Evolutionary conservation across 2,329 filamentous ascomycete species (phyloP).

Genomic region (Bertia moriformis): DNA sequence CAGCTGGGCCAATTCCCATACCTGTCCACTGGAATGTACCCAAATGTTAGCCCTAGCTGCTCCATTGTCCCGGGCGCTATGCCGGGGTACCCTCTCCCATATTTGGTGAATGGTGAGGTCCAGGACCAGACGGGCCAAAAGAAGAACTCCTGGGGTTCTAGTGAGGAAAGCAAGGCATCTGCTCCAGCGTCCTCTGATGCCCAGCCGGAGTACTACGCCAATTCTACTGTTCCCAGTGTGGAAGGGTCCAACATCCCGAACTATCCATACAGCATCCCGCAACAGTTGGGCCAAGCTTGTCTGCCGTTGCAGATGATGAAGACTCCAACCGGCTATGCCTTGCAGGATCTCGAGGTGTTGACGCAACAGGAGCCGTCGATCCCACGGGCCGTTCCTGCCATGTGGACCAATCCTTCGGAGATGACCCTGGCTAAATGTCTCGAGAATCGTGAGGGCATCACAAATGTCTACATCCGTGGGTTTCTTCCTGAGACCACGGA

Average conservation of each 20-base stretch:
- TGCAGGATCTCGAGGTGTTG: conserved; percentile 23
- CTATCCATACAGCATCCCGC: not conserved
- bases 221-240: not conserved
- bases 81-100: not conserved
- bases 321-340: not conserved
- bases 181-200: not conserved
- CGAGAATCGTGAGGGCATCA: conserved; percentile 54
- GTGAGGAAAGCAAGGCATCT: not conserved
- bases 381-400: conserved; percentile 46
- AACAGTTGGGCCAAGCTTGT: not conserved
- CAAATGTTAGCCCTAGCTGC: conserved; percentile 3
- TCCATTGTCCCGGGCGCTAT: not conserved
- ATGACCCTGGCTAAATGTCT: conserved; percentile 51
- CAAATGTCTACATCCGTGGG: conserved; percentile 55
- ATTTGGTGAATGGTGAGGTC: not conserved
- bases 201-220: not conserved
- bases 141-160: not conserved
- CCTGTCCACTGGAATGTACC: conserved; percentile 17
- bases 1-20: conserved; percentile 18
- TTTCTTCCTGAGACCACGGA: conserved; percentile 52
- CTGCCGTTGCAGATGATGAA: not conserved
- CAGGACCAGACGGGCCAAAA: not conserved
- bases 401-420: conserved; percentile 36
- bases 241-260: not conserved
- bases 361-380: conserved; percentile 42